phyloP scores from a whole-genome alignment of 2,329 filamentous ascomycete species.

The Monosporascus sp. region DNA sequence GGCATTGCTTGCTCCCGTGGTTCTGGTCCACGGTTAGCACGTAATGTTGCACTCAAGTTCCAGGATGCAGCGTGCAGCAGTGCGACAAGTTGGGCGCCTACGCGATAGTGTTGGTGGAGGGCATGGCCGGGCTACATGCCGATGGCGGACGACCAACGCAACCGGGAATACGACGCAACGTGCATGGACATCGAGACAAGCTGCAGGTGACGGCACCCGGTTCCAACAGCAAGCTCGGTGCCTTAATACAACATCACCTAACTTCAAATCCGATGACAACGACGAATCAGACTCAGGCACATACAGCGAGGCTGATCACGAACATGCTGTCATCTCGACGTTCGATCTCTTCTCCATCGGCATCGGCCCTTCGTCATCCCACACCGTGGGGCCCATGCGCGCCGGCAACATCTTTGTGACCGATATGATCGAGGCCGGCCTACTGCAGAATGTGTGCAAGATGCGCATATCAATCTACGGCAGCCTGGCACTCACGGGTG shows the following conservation, averaged over 20 bases:
- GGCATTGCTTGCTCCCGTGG: background rate
- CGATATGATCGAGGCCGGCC: constrained; percentile 39
- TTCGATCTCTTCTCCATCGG: constrained; percentile 48
- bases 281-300: constrained; percentile 32
- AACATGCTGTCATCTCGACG: constrained; percentile 47
- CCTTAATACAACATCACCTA: constrained; percentile 13
- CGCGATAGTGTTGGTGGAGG: constrained; percentile 8
- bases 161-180: background rate
- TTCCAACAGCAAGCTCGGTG: constrained; percentile 9
- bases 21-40: background rate
- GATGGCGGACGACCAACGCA: constrained; percentile 7
- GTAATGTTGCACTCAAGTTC: constrained; percentile 1
- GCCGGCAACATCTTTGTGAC: constrained; percentile 46
- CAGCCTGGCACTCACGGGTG: constrained; percentile 44
- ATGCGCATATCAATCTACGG: constrained; percentile 45
- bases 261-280: constrained; percentile 10
- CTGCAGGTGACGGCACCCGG: background rate
- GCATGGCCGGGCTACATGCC: constrained; percentile 5
- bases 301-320: constrained; percentile 44
- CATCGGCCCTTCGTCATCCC: constrained; percentile 46
- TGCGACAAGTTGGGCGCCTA: constrained; percentile 19
- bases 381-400: constrained; percentile 47
- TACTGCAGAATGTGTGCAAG: constrained; percentile 39
- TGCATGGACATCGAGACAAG: constrained; percentile 4
- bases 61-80: constrained; percentile 19